Percentiles rank a stretch among this genome's conserved stretches.
Evolutionary conservation across 2,329 filamentous ascomycete genomes (phyloP).

Genomic region (Stachybotrys chlorohalonatus): DNA sequence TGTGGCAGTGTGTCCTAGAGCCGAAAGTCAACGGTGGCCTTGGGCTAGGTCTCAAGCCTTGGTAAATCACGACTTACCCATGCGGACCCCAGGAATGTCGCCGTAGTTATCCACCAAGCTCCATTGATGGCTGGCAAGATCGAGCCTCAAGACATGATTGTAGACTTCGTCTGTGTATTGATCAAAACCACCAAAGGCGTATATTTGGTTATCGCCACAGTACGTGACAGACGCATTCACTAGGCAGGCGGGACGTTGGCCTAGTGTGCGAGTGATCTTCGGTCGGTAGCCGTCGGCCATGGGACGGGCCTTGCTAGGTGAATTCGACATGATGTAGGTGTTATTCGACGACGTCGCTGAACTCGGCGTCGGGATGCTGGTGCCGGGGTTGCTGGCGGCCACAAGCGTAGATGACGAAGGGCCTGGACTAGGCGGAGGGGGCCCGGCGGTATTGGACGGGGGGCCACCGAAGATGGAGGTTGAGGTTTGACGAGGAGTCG

Average conservation of each 20-base stretch:
- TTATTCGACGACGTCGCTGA: slow-evolving; percentile 48
- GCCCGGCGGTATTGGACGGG: slow-evolving; percentile 14
- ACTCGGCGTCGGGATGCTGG: slow-evolving; percentile 12
- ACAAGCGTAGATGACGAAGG: slow-evolving; percentile 17
- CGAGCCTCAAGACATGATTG: slow-evolving; percentile 88
- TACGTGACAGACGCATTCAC: slow-evolving; percentile 99
- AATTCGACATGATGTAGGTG: slow-evolving; percentile 87
- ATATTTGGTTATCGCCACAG: slow-evolving; percentile 94
- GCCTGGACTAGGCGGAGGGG: slow-evolving; percentile 14
- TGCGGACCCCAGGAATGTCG: slow-evolving; percentile 91
- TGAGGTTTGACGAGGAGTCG: slow-evolving; percentile 31
- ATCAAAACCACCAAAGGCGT: slow-evolving; percentile 96
- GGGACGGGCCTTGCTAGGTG: slow-evolving; percentile 58
- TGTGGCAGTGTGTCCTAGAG: slow-evolving; percentile 82
- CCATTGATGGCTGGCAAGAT: slow-evolving; percentile 85
- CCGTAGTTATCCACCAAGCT: slow-evolving; percentile 96
- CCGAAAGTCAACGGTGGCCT: too few relatives aligned
- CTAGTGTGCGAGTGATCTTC: slow-evolving; percentile 68
- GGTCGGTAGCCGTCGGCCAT: slow-evolving; percentile 72
- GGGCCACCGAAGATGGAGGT: slow-evolving; percentile 40
- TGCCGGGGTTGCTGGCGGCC: slow-evolving; percentile 11
- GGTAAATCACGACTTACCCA: slow-evolving; percentile 53
- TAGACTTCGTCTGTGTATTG: slow-evolving; percentile 99
- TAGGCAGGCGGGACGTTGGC: slow-evolving; percentile 80
- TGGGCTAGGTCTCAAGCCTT: not conserved